phyloP scores from a whole-genome alignment of 495 filamentous ascomycete genomes.

The Hyaloscypha finlandica region DNA sequence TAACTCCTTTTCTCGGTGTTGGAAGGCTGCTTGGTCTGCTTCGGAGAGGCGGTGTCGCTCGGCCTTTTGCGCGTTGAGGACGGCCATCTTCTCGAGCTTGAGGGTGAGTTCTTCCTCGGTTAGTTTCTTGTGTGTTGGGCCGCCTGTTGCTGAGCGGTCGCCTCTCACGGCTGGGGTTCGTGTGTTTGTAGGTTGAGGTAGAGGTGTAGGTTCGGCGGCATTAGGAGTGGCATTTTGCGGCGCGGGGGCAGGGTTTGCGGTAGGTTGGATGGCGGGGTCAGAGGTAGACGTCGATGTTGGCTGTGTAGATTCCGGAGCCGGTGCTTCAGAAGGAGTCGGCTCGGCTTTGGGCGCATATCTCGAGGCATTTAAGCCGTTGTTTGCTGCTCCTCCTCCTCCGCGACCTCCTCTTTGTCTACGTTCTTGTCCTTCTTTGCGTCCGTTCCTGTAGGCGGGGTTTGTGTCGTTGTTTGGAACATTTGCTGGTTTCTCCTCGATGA shows the following conservation, averaged over 20 bases:
- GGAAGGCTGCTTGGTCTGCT: conserved; percentile 67
- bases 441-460: neutral
- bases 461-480: neutral
- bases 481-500: neutral
- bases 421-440: conserved; percentile 1
- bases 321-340: neutral
- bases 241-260: neutral
- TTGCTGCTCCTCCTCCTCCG: conserved; percentile 26
- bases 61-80: conserved; percentile 57
- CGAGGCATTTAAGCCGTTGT: conserved; percentile 14
- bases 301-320: conserved; percentile 6
- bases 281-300: neutral
- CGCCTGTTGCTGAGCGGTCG: conserved; percentile 69
- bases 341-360: conserved; percentile 20
- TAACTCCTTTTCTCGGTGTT: conserved; percentile 59
- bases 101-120: conserved; percentile 67
- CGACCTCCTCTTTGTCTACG: conserved; percentile 32
- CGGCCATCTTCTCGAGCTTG: conserved; percentile 58
- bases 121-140: conserved; percentile 61
- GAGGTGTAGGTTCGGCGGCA: conserved; percentile 7
- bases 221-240: neutral
- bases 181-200: neutral
- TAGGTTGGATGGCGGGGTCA: neutral
- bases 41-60: conserved; percentile 67
- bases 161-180: conserved; percentile 59